Evolutionary conservation across 164 flowering plant genomes (phyloP).

Genomic region (Sedum album): DNA sequence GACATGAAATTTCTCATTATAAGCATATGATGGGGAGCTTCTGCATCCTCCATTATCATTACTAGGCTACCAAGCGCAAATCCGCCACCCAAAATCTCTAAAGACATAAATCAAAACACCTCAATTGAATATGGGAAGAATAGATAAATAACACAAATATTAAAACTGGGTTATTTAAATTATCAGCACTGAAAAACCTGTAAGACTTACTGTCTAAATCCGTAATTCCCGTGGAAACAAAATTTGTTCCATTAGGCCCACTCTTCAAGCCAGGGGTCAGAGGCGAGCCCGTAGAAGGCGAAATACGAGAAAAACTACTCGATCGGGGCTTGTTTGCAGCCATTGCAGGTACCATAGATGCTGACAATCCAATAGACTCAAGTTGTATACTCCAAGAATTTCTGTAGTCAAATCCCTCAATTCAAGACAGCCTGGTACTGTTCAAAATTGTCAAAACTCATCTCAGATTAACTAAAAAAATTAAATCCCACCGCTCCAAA

Average conservation of each 20-base stretch:
- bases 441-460: neutral
- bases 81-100: conserved; percentile 96
- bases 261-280: conserved; percentile 56
- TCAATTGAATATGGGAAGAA: too few relatives aligned
- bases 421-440: neutral
- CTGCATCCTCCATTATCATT: conserved; percentile 93
- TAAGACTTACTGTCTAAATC: conserved; percentile 77
- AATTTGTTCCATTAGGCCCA: conserved; percentile 65
- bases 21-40: conserved; percentile 95
- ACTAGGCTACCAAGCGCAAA: conserved; percentile 72
- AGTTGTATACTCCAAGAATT: neutral
- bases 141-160: neutral
- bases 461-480: too few relatives aligned
- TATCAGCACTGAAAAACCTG: neutral
- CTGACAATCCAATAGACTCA: neutral
- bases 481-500: too few relatives aligned
- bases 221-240: conserved; percentile 81
- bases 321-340: conserved; percentile 38
- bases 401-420: neutral
- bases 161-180: neutral
- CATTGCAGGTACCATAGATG: conserved; percentile 22
- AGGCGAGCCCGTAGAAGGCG: conserved; percentile 23
- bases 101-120: conserved; percentile 7
- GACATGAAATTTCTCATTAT: conserved; percentile 92
- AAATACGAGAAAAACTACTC: conserved; percentile 77